Base-by-base conservation (phyloP, 2,329 filamentous ascomycete species). In the Fusarium nelsonii region DNA sequence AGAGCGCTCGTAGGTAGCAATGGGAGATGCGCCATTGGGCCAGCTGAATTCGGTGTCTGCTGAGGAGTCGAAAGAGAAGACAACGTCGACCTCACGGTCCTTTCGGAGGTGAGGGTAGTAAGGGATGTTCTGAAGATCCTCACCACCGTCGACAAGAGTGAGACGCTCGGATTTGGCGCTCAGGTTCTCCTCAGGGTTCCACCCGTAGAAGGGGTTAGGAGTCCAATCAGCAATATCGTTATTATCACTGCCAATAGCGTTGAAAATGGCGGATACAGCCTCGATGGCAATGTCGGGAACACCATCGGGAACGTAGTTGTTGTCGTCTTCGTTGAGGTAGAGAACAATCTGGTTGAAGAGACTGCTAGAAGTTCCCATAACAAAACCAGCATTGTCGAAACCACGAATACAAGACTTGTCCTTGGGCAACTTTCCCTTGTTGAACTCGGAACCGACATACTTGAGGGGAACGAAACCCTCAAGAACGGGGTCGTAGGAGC, bases 281-380 rank as follows among this genome's bases (percentile, higher is more conserved):
- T 84, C 79, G 46, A 83, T 76, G 30, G 83, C 77, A 32, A 77
- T 77, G n/a, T 77, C 72, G 30, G 79, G 78, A 54, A 85, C 71
- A 82, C 73, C 75, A 65, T 90, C 88, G 6, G 85, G 85, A 5
- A 78, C 73, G 74, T 86, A 88, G 20, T 66, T 83, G 72, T 68
- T 75, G 20, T 76, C 81, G 41, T 71, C 81, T 60, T 82, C 76
- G 74, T 82, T 28, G 88, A 96, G 37, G 89, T 97, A 84, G 85
- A 97, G 84, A 57, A 90, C 83, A 73, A 73, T 84, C 83, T 76
- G 82, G 81, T 97, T 97, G 84, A 97, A 97, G 6, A 97, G 83
- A 10, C 90, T 90, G 16, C 90, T 93, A 12, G 91, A 93, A 1
- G 93, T 96, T 61, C 92, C 92, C 88, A 95, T 92, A 33, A 96